Evolutionary conservation across 1,284 basidiomycete species (phyloP).

Genomic region (Sanghuangporus sanghuang): DNA sequence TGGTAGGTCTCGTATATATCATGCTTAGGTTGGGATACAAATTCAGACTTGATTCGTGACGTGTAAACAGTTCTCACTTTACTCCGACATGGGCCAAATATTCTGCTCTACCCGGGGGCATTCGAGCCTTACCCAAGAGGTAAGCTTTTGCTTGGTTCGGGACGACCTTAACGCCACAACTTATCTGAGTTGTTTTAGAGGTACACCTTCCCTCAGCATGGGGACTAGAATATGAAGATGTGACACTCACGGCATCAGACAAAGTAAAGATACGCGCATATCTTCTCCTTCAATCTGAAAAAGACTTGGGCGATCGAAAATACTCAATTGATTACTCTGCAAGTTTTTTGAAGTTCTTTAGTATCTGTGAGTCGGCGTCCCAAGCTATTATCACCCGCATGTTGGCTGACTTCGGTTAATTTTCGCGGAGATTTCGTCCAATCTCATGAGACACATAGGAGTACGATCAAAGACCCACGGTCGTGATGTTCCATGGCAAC

Average conservation of each 20-base stretch:
- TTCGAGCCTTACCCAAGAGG: constrained; percentile 15
- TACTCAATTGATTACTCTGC: constrained; percentile 8
- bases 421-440: neutral
- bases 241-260: constrained; percentile 40
- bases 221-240: constrained; percentile 38
- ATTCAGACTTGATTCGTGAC: neutral
- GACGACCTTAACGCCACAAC: neutral
- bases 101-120: constrained; percentile 18
- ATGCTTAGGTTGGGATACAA: neutral
- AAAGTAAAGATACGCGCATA: constrained; percentile 41
- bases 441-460: neutral
- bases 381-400: neutral
- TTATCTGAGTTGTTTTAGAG: neutral
- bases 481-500: constrained; percentile 48
- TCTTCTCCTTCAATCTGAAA: constrained; percentile 31
- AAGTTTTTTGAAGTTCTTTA: neutral
- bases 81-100: constrained; percentile 15
- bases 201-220: constrained; percentile 14
- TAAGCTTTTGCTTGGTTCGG: neutral
- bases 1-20: constrained; percentile 4
- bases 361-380: neutral
- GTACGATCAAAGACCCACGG: constrained; percentile 32
- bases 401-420: too few relatives aligned
- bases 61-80: constrained; percentile 10
- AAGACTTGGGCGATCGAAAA: neutral